Percentiles rank a stretch among this genome's conserved stretches.
Conservation (phyloP, 306 rosid species). For the Fagus crenata region DNA sequence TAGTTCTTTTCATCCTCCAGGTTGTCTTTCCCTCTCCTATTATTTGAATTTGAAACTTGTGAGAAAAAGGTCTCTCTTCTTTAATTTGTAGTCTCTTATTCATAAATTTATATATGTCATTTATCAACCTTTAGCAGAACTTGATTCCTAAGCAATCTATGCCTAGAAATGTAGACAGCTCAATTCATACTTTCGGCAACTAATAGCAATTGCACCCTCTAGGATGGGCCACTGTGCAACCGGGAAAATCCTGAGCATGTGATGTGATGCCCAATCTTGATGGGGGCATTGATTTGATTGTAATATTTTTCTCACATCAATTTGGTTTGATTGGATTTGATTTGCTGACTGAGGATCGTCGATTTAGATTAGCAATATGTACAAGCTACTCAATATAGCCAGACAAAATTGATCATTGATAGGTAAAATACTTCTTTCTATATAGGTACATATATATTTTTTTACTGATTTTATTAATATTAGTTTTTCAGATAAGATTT, state of each 20-base stretch:
- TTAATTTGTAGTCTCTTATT: conserved; percentile 58
- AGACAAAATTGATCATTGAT: background rate
- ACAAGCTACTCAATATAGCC: background rate
- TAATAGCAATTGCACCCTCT: background rate
- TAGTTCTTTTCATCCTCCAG: conserved; percentile 37
- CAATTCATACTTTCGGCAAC: conserved; percentile 6
- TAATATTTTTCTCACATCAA: background rate
- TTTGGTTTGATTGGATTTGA: background rate
- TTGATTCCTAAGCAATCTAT: conserved; percentile 68
- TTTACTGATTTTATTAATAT: background rate
- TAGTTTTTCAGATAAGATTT: conserved; percentile 7
- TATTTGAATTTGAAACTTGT: conserved; percentile 33
- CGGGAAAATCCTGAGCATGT: background rate
- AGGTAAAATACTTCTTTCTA: conserved; percentile 17
- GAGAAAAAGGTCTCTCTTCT: conserved; percentile 35
- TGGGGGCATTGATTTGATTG: background rate
- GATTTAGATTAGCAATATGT: background rate
- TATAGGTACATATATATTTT: background rate
- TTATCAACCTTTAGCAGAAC: conserved; percentile 33
- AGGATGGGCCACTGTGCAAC: conserved; percentile 9
- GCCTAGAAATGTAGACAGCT: conserved; percentile 17
- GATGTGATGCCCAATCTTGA: conserved; percentile 3
- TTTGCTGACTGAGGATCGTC: background rate
- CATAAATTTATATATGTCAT: conserved; percentile 32
- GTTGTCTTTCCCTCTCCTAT: conserved; percentile 28